Base-by-base conservation (phyloP, 2,329 filamentous ascomycete species). In the Apiospora malaysiana region DNA sequence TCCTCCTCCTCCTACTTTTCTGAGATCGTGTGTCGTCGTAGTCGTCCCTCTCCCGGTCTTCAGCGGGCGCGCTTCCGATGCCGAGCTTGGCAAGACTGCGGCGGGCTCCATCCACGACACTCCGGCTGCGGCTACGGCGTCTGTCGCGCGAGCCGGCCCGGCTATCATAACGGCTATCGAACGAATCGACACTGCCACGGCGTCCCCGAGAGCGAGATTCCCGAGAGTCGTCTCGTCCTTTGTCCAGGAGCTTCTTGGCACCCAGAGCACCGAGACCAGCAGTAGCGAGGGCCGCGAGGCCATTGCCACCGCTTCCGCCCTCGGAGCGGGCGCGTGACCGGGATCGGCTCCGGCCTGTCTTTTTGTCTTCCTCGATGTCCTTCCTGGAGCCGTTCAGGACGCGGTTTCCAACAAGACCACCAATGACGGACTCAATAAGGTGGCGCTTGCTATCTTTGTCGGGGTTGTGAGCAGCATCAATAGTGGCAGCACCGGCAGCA, bases 351-450 rank as follows among this genome's bases (percentile, higher is more conserved):
- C 91, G 87, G 21, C 89, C 88, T 0, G 86, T 89, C 65, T 80
- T 81, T 72, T 82, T 83, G 81, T 88, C 91, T 83, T 86, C 89
- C 77, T 86, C 90, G 79, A 90, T 92, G 78, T 88, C 89, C 80
- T 85, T 89, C 83, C 86, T 88, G 66, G 92, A 90, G 25, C 95
- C 95, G 78, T 97, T 95, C 79, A 97, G 89, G 72, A 97, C 84
- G 70, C 93, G 92, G 82, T 94, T 97, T 63, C 94, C 93, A 43
- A 95, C 90, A 65, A 98, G 88, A 81, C 95, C 95, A 78, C 94
- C 95, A 72, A 98, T 89, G 70, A 97, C 94, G 47, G 95, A 93
- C 80, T 97, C 94, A 51, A 94, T 86, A 70, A 97, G 87, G 76
- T 96, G 93, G 66, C 94, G 90, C 82, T 94, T 97, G 83, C 94